Evolutionary conservation across 1,284 basidiomycete species (phyloP), one percentile per base, ranked within the genome.

Genomic region (Meripilus lineatus): DNA sequence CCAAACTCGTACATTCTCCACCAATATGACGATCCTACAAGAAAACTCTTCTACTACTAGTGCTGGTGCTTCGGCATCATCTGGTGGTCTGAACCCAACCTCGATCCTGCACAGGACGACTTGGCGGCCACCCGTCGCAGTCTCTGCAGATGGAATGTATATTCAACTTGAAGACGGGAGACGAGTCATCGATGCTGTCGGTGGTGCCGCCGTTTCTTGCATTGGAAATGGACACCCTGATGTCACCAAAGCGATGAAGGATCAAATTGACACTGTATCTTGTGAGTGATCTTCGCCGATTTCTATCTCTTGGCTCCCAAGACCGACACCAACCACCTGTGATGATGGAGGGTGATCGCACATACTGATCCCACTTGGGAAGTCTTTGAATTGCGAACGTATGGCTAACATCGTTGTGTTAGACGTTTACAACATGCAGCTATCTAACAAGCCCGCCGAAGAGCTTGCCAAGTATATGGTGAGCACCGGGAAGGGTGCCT

Each of bases 341-440:
- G n/a, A n/a, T n/a, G n/a, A n/a, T n/a, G n/a, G n/a, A n/a, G n/a
- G n/a, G n/a, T n/a, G n/a, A n/a, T n/a, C n/a, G n/a, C n/a, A n/a
- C n/a, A n/a, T n/a, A n/a, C n/a, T n/a, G n/a, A n/a, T n/a, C n/a
- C n/a, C n/a, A n/a, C n/a, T n/a, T n/a, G n/a, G n/a, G n/a, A n/a
- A n/a, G n/a, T n/a, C n/a, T n/a, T 21, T 15, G 2, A 18, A 13
- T 14, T 15, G 22, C 30, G 10, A 30, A n/a, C 7, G 36, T 22
- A 26, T n/a, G 5, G 33, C 28, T 13, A 8, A 28, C 7, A 10
- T 33, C n/a, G 15, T 23, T 17, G 14, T 40, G 17, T 14, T 46
- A 89, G 87, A 89, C 73, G 81, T 88, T 10, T 90, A 89, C 57
- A 89, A 82, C 51, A 81, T 88, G 74, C 85, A 89, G 56, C 62